Evolutionary conservation across 805 yeast genomes (phyloP).

Genomic region (Wickerhamomyces sydowiorum): DNA sequence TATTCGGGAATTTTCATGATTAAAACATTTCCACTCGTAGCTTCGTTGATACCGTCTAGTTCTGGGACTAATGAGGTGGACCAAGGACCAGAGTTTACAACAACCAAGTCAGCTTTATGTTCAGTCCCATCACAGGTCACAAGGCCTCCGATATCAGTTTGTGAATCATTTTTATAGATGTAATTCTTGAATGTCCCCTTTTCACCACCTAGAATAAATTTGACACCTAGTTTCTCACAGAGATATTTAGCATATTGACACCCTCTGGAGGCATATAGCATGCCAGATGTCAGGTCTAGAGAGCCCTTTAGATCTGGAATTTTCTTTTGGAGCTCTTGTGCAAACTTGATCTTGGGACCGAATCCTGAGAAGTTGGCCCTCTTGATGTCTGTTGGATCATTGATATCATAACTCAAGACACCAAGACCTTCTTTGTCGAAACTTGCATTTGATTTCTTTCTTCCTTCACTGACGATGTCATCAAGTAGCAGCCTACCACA

Average conservation of each 20-base stretch:
- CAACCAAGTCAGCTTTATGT: slow-evolving; percentile 13
- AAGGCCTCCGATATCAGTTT: slow-evolving; percentile 12
- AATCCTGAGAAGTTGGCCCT: slow-evolving; percentile 26
- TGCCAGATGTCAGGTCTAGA: slow-evolving; percentile 24
- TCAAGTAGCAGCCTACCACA: slow-evolving; percentile 4
- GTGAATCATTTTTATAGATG: slow-evolving; percentile 11
- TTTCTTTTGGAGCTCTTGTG: background rate
- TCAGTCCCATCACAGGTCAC: slow-evolving; percentile 22
- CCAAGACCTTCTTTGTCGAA: slow-evolving; percentile 24
- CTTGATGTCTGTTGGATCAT: slow-evolving; percentile 19
- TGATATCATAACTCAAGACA: slow-evolving; percentile 24
- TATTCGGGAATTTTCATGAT: slow-evolving; percentile 30
- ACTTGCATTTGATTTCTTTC: background rate
- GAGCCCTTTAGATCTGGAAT: slow-evolving; percentile 14
- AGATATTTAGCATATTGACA: slow-evolving; percentile 24
- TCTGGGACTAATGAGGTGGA: slow-evolving; percentile 14
- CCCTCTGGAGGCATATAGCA: slow-evolving; percentile 25
- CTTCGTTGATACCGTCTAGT: slow-evolving; percentile 31
- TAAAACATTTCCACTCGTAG: slow-evolving; percentile 31
- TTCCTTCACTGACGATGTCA: background rate
- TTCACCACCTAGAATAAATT: slow-evolving; percentile 26
- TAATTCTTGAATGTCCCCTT: slow-evolving; percentile 23
- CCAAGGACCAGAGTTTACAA: slow-evolving; percentile 22
- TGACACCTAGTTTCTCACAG: slow-evolving; percentile 27
- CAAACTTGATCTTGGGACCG: slow-evolving; percentile 11